Percentiles rank a stretch among this genome's conserved stretches.
Evolutionary conservation across 2,329 filamentous ascomycete genomes (phyloP).

Genomic region (Paecilomyces sp.): DNA sequence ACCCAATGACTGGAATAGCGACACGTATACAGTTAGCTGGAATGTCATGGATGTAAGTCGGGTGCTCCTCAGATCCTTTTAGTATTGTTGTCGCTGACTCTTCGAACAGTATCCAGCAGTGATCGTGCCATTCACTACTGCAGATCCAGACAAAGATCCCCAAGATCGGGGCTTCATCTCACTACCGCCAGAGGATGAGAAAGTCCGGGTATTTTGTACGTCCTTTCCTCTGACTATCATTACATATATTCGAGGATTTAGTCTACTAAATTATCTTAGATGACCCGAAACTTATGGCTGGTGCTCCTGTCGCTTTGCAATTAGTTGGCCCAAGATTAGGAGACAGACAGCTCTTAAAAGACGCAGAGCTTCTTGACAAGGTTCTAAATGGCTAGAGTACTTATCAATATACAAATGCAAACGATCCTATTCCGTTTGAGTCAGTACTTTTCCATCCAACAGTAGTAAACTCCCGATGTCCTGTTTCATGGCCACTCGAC

Average conservation of each 20-base stretch:
- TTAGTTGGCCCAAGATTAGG: neutral
- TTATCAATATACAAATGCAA: neutral
- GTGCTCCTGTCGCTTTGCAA: slow-evolving; percentile 2
- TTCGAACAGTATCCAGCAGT: neutral
- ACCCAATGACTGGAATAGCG: slow-evolving; percentile 26
- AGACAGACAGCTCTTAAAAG: neutral
- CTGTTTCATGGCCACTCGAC: neutral
- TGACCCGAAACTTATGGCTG: slow-evolving; percentile 1
- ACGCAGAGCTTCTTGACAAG: neutral
- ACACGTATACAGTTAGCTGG: slow-evolving; percentile 29
- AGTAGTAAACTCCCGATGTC: neutral
- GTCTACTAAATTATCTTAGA: neutral
- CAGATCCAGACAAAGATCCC: neutral
- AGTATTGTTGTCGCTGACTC: neutral
- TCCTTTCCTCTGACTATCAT: neutral
- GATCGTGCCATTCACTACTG: neutral
- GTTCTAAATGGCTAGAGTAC: neutral
- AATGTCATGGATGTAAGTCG: slow-evolving; percentile 22
- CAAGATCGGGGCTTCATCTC: neutral
- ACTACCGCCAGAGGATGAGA: neutral
- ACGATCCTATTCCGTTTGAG: neutral
- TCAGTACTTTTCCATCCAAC: neutral
- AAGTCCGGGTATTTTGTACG: neutral
- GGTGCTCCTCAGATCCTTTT: neutral
- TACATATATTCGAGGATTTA: no score